Evolutionary conservation across 2,329 filamentous ascomycete species (phyloP), one percentile per base, ranked within the genome.

Genomic region (Cladobotryum mycophilum): DNA sequence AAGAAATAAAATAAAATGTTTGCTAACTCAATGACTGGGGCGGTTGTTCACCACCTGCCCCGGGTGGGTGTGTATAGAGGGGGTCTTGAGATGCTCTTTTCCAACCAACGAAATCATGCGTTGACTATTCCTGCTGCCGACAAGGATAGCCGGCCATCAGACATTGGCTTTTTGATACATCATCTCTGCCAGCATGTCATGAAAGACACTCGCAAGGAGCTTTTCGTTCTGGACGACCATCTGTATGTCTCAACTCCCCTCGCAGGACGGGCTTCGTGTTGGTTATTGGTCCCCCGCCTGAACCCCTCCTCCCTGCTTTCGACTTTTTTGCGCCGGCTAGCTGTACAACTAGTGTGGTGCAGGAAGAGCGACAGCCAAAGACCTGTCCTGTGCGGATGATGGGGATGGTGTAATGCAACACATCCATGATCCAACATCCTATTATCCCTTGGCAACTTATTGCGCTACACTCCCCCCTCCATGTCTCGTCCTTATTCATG

Each of bases 71-170:
- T 20, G 20, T 51, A 42, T 60, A 91, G 93, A 57, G 93, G 93
- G 55, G 93, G 93, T 18, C 80, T 99, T 15, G 93, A 99, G 72
- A 86, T 96, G 73, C 84, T 99, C 57, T 99, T 99, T 71, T 82
- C 85, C 33, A 86, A 96, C 66, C 76, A 89, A 69, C 81, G 85
- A 50, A 86, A 83, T 59, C 88, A 92, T 66, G 71, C 76, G 18
- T 66, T 99, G 42, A 70, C 76, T 3, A 68, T 97, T 40, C 89
- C 92, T 17, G 70, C 78, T 30, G 76, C 64, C 49, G 78, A 84
- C 61, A 70, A 76, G 48, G 71, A 80, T 53, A 84, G 83, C 45
- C 72, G 74, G 51, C 76, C 81, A 9, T 73, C 83, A 48, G 93
- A 80, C 46, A 81, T 96, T 48, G 83, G 81, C 33, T 88, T 79